Percentiles rank a stretch among this genome's conserved stretches.
These are phyloP conservation scores for Hyaloscypha bicolor DNA, from an alignment of 495 filamentous ascomycete species.

Conservation along the genomic window DNA sequence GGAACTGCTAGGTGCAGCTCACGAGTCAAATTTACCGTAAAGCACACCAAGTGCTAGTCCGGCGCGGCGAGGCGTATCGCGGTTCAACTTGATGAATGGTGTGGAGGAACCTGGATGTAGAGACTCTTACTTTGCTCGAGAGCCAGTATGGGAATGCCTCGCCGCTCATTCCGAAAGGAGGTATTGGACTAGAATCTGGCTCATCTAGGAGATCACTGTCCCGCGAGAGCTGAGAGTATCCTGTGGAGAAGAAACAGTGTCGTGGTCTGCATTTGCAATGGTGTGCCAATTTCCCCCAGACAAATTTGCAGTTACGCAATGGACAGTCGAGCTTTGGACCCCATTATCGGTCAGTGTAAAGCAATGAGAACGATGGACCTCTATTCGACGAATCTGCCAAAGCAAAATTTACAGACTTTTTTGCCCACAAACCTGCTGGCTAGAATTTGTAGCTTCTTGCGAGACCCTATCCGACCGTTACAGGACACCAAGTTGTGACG, in stretches of 20 bases:
- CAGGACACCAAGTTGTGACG: not conserved
- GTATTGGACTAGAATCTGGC: constrained; percentile 1
- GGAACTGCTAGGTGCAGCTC: not conserved
- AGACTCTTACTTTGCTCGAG: not conserved
- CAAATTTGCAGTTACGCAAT: not conserved
- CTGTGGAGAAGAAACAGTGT: too few relatives aligned
- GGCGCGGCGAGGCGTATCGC: not conserved
- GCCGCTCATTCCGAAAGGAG: not conserved
- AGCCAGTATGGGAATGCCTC: not conserved
- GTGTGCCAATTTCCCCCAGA: not conserved
- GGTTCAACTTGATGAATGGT: not conserved
- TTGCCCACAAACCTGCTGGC: not conserved
- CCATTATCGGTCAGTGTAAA: not conserved
- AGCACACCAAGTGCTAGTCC: not conserved
- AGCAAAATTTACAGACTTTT: not conserved
- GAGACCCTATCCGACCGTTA: not conserved
- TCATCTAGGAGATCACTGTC: constrained; percentile 1
- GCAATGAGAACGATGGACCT: not conserved
- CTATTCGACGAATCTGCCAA: not conserved
- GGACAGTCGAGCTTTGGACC: not conserved
- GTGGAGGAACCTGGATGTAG: not conserved
- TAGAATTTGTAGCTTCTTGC: not conserved
- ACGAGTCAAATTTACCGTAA: not conserved
- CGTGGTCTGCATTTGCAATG: not conserved
- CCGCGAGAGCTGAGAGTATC: not conserved